These are phyloP conservation scores for Ceratobasidium sp. DNA, from an alignment of 1,284 basidiomycete genomes.

Conservation along the genomic window DNA sequence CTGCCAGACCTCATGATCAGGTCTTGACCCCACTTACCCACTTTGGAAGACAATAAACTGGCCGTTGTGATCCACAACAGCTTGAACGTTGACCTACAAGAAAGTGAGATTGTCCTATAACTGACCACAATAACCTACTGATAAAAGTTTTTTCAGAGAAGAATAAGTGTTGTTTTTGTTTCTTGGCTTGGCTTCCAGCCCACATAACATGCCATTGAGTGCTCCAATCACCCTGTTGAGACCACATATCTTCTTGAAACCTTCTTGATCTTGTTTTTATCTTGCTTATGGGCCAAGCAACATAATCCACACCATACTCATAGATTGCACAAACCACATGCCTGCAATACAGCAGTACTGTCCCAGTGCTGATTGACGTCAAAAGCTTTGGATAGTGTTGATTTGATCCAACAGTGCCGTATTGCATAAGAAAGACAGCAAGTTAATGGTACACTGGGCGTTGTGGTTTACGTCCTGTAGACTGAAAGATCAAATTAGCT, in stretches of 20 bases:
- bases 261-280: background rate
- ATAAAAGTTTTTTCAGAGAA: background rate
- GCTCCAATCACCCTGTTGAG: no score
- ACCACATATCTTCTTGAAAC: background rate
- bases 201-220: no score
- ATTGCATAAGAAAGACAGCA: background rate
- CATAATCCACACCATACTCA: background rate
- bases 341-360: background rate
- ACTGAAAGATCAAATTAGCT: background rate
- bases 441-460: background rate
- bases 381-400: background rate
- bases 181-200: background rate
- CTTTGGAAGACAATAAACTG: conserved; percentile 10
- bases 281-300: background rate
- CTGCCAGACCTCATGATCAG: conserved; percentile 1
- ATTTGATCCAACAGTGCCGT: background rate
- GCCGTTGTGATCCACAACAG: conserved; percentile 20
- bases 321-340: background rate
- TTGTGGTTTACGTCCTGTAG: background rate
- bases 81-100: conserved; percentile 22
- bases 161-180: background rate
- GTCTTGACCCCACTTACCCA: conserved; percentile 2
- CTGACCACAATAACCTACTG: background rate
- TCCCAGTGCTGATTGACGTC: background rate
- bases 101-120: background rate